A percentile compares a stretch with the other conserved stretches of the same genome.
phyloP scores from a whole-genome alignment of 345 rosid genomes.

The Arabidopsis arenosa region DNA sequence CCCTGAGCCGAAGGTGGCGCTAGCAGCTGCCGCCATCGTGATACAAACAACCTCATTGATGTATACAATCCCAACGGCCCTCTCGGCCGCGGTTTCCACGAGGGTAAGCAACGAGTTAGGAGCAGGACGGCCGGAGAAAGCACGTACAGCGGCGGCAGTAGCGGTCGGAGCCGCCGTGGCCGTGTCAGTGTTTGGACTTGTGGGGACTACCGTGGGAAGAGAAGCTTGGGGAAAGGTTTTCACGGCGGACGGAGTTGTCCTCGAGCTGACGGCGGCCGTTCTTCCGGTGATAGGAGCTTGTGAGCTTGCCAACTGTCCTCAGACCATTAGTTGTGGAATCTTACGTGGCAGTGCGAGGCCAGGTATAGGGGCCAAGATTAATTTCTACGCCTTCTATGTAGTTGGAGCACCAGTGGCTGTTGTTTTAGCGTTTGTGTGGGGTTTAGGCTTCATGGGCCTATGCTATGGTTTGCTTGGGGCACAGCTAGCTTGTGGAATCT shows the following conservation, averaged over 20 bases:
- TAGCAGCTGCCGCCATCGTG: constrained; percentile 76
- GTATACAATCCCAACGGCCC: constrained; percentile 80
- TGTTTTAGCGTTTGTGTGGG: constrained; percentile 63
- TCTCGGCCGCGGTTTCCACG: constrained; percentile 77
- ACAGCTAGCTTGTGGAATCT: constrained; percentile 74
- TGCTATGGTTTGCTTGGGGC: constrained; percentile 89
- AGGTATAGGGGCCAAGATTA: constrained; percentile 67
- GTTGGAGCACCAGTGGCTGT: constrained; percentile 86
- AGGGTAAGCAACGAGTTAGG: constrained; percentile 92
- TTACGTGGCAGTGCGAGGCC: constrained; percentile 88
- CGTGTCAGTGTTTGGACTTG: constrained; percentile 60
- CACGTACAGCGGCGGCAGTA: constrained; percentile 61
- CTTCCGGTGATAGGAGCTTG: constrained; percentile 85
- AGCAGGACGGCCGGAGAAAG: constrained; percentile 66
- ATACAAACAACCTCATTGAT: constrained; percentile 87
- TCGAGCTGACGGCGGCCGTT: constrained; percentile 59
- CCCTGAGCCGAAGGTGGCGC: constrained; percentile 56
- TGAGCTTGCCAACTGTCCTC: constrained; percentile 95
- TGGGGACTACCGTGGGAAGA: constrained; percentile 68
- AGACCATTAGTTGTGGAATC: constrained; percentile 90
- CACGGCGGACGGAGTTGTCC: constrained; percentile 60
- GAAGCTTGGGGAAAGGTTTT: constrained; percentile 73
- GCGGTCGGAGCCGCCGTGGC: constrained; percentile 64
- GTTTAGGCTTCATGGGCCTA: constrained; percentile 77
- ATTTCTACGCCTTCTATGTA: constrained; percentile 76